These are phyloP conservation scores for Hamigera avellanea DNA, from an alignment of 495 filamentous ascomycete species.

Conservation along the genomic window DNA sequence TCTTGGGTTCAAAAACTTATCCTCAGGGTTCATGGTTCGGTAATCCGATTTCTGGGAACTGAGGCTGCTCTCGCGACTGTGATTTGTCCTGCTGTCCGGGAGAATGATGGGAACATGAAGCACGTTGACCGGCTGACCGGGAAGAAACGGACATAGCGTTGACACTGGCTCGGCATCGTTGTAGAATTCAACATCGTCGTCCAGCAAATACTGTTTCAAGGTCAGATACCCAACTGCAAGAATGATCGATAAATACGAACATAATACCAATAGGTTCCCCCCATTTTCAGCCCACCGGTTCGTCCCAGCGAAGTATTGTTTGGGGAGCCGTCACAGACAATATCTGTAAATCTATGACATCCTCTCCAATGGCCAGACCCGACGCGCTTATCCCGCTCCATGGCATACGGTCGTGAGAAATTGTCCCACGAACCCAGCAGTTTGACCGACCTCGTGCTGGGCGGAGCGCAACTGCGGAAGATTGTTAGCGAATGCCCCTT, in stretches of 20 bases:
- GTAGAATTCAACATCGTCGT: conserved; percentile 62
- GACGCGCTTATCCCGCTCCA: conserved; percentile 63
- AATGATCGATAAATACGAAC: conserved; percentile 37
- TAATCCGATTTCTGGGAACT: conserved; percentile 34
- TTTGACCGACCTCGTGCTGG: conserved; percentile 59
- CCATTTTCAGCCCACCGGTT: conserved; percentile 77
- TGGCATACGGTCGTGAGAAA: conserved; percentile 61
- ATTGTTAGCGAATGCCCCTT: conserved; percentile 3
- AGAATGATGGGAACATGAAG: conserved; percentile 65
- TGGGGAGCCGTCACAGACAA: conserved; percentile 65
- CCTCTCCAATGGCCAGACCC: conserved; percentile 70
- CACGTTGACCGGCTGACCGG: conserved; percentile 75
- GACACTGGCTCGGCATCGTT: conserved; percentile 61
- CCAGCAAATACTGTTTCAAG: conserved; percentile 55
- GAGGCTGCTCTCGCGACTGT: conserved; percentile 23
- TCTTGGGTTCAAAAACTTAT: conserved; percentile 61
- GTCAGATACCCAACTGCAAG: not conserved
- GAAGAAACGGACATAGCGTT: conserved; percentile 71
- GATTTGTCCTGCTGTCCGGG: conserved; percentile 29
- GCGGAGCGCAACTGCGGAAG: conserved; percentile 46
- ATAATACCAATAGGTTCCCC: conserved; percentile 90
- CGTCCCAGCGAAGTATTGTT: conserved; percentile 42
- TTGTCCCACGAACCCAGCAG: conserved; percentile 92
- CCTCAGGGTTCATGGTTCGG: conserved; percentile 66
- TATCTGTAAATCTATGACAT: conserved; percentile 73